Evolutionary conservation across 2,329 filamentous ascomycete genomes (phyloP), one percentile per base, ranked within the genome.

Genomic region (Cryphonectria radicalis): DNA sequence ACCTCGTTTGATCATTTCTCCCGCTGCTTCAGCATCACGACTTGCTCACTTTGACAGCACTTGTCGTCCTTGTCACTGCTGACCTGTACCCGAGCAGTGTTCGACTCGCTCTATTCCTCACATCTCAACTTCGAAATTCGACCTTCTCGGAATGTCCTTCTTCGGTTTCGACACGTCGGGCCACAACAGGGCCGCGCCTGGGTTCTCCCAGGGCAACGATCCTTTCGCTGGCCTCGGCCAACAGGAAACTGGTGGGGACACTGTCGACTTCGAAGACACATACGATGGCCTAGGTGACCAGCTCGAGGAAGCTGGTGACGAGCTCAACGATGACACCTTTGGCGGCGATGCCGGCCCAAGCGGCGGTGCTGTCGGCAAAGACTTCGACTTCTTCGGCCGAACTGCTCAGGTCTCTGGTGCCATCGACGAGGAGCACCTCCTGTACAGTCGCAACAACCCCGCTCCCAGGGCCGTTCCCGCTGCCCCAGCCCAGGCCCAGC

Each of bases 291-390:
- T 99, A 57, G 96, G 94, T 70, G 93, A 97, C 78, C 90, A 93
- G 80, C 90, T 99, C 50, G 91, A 97, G 77, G 95, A 99, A 80
- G 91, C 93, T 28, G 93, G 95, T 78, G 96, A 99, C 84, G 94
- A 89, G 66, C 94, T 98, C 86, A 99, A 99, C 81, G 94, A 98
- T 77, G 96, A 98, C 79, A 99, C 96, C 1, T 99, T 99, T 79
- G 93, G 89, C 37, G 78, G 84, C 59, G 81, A 79, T 17, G 79
- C 78, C 42, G 78, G 77, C 25, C 73, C 82, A 72, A 82, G 81
- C 70, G 87, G 84, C 71, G 82, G 81, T 46, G 79, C 85, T 14
- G 89, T 96, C 72, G 95, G 95, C 78, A 97, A 93, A 80, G 95
- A 99, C 81, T 98, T 98, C 77, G 96, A 99, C 81, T 99, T 98